Evolutionary conservation across 768 basidiomycete genomes (phyloP).

Genomic region (Amanita thiersii): DNA sequence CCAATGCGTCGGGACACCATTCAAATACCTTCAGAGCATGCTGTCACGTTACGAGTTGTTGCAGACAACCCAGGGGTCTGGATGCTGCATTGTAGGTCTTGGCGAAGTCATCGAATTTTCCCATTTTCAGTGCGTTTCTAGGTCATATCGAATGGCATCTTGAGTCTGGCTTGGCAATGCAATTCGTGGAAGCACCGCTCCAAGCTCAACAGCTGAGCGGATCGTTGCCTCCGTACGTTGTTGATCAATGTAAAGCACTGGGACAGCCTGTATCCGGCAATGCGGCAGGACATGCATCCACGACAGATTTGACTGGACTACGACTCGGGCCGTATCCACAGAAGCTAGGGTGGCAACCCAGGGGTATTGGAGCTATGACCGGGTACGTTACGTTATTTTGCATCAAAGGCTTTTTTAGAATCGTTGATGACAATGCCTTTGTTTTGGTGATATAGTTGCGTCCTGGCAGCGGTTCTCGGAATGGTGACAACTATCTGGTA

Average conservation of each 20-base stretch:
- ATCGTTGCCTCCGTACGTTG: conserved; percentile 47
- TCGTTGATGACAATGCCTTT: conserved; percentile 12
- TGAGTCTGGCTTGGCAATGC: conserved; percentile 74
- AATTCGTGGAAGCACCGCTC: conserved; percentile 78
- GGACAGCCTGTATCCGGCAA: conserved; percentile 66
- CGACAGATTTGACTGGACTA: conserved; percentile 62
- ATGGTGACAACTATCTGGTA: conserved; percentile 87
- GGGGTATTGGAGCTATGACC: conserved; percentile 69
- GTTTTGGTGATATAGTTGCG: conserved; percentile 41
- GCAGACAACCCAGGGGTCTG: conserved; percentile 94
- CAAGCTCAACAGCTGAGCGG: conserved; percentile 47
- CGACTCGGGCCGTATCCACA: conserved; percentile 67
- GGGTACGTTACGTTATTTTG: conserved; percentile 34
- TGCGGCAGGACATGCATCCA: conserved; percentile 70
- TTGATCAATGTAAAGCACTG: conserved; percentile 66
- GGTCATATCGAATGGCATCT: conserved; percentile 88
- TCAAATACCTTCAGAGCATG: conserved; percentile 57
- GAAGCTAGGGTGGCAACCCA: conserved; percentile 61
- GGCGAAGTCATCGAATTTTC: conserved; percentile 1
- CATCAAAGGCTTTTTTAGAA: not conserved
- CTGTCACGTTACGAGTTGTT: conserved; percentile 67
- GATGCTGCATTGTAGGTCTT: conserved; percentile 68
- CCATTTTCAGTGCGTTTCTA: conserved; percentile 15
- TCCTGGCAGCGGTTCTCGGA: conserved; percentile 77
- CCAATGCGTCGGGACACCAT: conserved; percentile 92